Conservation (phyloP, 108 stramenopile species). For the Parietichytrium sp. region DNA sequence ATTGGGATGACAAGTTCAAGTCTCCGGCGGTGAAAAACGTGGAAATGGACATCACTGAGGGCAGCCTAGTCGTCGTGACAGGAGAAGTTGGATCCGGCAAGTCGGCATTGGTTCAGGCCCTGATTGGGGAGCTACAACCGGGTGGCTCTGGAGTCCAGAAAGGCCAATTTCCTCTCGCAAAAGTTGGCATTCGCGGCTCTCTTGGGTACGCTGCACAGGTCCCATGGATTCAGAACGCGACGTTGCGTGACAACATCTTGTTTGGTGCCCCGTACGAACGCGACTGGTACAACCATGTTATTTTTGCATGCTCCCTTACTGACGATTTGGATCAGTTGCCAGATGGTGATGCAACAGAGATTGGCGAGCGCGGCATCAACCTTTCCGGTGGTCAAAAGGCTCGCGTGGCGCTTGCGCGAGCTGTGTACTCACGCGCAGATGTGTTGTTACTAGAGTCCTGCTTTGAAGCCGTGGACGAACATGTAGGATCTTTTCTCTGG, state of each 20-base stretch:
- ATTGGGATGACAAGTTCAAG: neutral
- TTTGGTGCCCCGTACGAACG: conserved; percentile 77
- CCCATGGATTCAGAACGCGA: conserved; percentile 91
- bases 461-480: conserved; percentile 86
- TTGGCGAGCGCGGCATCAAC: conserved; percentile 92
- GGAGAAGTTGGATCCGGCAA: conserved; percentile 86
- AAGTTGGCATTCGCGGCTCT: conserved; percentile 61
- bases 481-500: conserved; percentile 85
- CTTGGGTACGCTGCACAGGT: conserved; percentile 85
- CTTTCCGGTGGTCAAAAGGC: conserved; percentile 90
- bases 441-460: conserved; percentile 87
- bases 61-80: conserved; percentile 63
- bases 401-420: conserved; percentile 90
- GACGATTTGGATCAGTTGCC: conserved; percentile 79
- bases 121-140: conserved; percentile 78
- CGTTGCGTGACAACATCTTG: conserved; percentile 82
- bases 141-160: conserved; percentile 54
- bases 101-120: conserved; percentile 75
- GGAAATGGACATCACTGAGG: neutral
- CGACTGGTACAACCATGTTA: conserved; percentile 71
- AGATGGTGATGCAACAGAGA: conserved; percentile 85
- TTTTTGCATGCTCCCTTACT: conserved; percentile 73
- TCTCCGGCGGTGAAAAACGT: conserved; percentile 8
- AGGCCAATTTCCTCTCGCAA: neutral
- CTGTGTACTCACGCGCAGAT: conserved; percentile 83